Evolutionary conservation across 306 rosid genomes (phyloP).

Genomic region (Arachis hypogaea): DNA sequence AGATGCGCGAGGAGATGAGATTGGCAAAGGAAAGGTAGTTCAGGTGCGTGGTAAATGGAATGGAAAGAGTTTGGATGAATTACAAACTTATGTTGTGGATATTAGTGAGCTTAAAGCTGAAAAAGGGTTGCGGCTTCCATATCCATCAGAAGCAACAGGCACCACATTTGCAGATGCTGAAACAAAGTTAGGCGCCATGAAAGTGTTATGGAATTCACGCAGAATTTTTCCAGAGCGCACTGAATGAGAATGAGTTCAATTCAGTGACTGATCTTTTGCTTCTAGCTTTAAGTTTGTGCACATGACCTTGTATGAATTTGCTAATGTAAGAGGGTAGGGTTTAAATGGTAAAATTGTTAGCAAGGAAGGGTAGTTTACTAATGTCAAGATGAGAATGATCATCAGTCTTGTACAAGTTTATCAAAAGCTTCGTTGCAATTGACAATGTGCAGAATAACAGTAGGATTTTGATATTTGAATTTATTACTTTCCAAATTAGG

Average conservation of each 20-base stretch:
- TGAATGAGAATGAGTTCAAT: constrained; percentile 26
- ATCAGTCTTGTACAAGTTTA: neutral
- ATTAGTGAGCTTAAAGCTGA: constrained; percentile 60
- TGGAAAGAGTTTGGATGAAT: constrained; percentile 62
- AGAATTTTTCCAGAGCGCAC: constrained; percentile 47
- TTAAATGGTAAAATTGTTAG: neutral
- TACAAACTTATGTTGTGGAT: constrained; percentile 60
- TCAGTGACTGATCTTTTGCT: neutral
- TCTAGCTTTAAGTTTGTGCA: constrained; percentile 6
- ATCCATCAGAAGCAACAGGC: constrained; percentile 61
- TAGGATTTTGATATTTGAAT: neutral
- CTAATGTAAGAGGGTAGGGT: neutral
- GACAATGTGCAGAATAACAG: neutral
- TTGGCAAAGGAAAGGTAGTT: constrained; percentile 60
- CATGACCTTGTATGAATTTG: neutral
- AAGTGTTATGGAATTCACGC: constrained; percentile 69
- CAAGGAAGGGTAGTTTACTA: neutral
- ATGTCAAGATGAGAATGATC: neutral
- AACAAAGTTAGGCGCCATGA: constrained; percentile 60
- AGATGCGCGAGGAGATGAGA: constrained; percentile 54
- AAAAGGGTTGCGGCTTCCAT: constrained; percentile 55
- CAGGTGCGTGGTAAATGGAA: constrained; percentile 65
- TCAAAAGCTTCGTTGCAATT: neutral
- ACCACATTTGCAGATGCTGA: constrained; percentile 72
- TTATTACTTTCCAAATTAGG: neutral